Percentiles rank a stretch among this genome's conserved stretches.
phyloP scores from a whole-genome alignment of 1,284 basidiomycete genomes.

The Farysia itapuensis region DNA sequence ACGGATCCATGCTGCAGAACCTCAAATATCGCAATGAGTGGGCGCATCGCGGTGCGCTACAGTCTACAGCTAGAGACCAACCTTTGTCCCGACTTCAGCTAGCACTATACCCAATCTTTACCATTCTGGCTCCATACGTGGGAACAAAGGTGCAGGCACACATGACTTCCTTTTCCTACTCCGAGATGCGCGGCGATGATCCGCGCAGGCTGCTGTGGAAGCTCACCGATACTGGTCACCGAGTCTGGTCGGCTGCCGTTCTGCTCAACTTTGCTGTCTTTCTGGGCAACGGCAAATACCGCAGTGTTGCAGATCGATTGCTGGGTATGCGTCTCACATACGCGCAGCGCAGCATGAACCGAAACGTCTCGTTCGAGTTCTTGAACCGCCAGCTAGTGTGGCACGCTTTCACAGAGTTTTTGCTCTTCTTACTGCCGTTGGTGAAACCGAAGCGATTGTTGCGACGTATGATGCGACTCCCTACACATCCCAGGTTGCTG shows the following conservation, averaged over 20 bases:
- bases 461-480: constrained; percentile 65
- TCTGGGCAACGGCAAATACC: constrained; percentile 84
- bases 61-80: constrained; percentile 42
- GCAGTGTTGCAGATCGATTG: constrained; percentile 79
- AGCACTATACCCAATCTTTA: constrained; percentile 70
- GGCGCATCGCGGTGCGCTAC: constrained; percentile 40
- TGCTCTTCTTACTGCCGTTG: constrained; percentile 87
- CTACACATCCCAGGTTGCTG: constrained; percentile 50
- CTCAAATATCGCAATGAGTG: constrained; percentile 64
- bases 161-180: constrained; percentile 83
- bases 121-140: constrained; percentile 76
- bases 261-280: constrained; percentile 80
- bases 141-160: constrained; percentile 73
- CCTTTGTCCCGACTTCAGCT: constrained; percentile 46
- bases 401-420: constrained; percentile 97
- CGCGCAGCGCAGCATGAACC: constrained; percentile 70
- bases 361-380: constrained; percentile 95
- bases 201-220: constrained; percentile 72
- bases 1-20: constrained; percentile 88
- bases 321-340: constrained; percentile 79
- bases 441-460: constrained; percentile 69
- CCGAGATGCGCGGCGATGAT: constrained; percentile 65
- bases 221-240: constrained; percentile 71
- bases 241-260: constrained; percentile 66
- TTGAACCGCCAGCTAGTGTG: constrained; percentile 99